A percentile compares a stretch with the other conserved stretches of the same genome.
These are phyloP conservation scores for Metarhizium rileyi DNA, from an alignment of 2,329 filamentous ascomycete genomes.

Conservation along the genomic window DNA sequence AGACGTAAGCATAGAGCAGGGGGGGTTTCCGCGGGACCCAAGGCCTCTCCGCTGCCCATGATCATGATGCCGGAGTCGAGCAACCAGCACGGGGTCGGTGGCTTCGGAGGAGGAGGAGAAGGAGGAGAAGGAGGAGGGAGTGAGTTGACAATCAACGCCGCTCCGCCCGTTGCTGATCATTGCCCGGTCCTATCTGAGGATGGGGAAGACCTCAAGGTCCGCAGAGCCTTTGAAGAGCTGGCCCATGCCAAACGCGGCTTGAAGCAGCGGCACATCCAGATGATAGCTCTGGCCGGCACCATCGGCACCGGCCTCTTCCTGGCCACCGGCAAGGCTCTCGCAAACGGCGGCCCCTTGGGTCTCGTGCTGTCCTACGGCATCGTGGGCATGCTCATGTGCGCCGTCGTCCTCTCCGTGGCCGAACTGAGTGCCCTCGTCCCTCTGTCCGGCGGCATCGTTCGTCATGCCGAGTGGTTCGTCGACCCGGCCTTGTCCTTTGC, in stretches of 20 bases:
- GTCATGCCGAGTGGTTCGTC: constrained; percentile 51
- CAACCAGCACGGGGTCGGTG: too few relatives aligned
- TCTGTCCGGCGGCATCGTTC: constrained; percentile 52
- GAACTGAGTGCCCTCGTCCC: constrained; percentile 52
- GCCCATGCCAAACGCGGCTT: constrained; percentile 3
- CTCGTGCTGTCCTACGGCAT: constrained; percentile 40
- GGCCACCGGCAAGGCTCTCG: constrained; percentile 51
- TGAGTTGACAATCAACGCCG: not conserved
- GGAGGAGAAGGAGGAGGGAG: not conserved
- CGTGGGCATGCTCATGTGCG: constrained; percentile 40
- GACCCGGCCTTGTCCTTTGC: constrained; percentile 45
- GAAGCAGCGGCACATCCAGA: constrained; percentile 35
- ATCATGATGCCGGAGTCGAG: too few relatives aligned
- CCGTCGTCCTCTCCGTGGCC: constrained; percentile 45
- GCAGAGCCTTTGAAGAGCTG: constrained; percentile 7
- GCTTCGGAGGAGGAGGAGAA: too few relatives aligned
- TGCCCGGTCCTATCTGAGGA: too few relatives aligned
- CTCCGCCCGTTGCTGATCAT: not conserved
- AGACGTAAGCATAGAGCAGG: too few relatives aligned
- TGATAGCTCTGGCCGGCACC: constrained; percentile 39
- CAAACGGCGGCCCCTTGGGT: constrained; percentile 47
- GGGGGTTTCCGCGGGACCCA: too few relatives aligned
- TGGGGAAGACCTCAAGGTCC: not conserved
- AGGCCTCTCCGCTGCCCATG: too few relatives aligned
- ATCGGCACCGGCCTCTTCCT: constrained; percentile 59